phyloP scores from a whole-genome alignment of 352 stramenopile genomes.

The Heterotrichella gracilis region DNA sequence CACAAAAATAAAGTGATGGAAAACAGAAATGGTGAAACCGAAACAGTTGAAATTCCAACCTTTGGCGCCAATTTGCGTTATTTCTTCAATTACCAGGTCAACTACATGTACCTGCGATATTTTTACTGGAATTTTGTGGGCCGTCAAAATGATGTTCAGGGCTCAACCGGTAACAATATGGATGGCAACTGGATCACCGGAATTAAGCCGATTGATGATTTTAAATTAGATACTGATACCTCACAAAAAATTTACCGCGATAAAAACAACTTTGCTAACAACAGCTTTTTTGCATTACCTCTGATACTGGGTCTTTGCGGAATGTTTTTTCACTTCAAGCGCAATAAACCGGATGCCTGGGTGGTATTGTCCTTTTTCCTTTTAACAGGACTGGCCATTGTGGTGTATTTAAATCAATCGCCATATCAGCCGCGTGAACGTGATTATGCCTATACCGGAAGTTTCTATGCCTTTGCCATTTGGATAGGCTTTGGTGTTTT shows the following conservation, averaged over 20 bases:
- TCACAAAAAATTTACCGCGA: neutral
- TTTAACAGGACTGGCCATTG: neutral
- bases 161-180: neutral
- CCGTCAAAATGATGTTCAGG: neutral
- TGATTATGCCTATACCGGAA: neutral
- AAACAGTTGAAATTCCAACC: neutral
- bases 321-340: neutral
- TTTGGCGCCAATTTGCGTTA: neutral
- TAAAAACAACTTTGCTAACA: neutral
- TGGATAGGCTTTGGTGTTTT: neutral
- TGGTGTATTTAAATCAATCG: neutral
- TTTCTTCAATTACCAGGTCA: neutral
- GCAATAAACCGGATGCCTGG: neutral
- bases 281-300: neutral
- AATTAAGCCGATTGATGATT: neutral
- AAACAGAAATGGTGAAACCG: neutral
- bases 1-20: slow-evolving; percentile 2
- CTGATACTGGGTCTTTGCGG: neutral
- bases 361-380: neutral
- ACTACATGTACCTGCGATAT: neutral
- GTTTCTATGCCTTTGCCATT: slow-evolving; percentile 4
- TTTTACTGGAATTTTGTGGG: neutral
- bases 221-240: neutral
- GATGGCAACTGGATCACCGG: neutral
- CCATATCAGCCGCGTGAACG: neutral